These are phyloP conservation scores for Mycena rebaudengoi DNA, from an alignment of 768 basidiomycete genomes.

Conservation along the genomic window DNA sequence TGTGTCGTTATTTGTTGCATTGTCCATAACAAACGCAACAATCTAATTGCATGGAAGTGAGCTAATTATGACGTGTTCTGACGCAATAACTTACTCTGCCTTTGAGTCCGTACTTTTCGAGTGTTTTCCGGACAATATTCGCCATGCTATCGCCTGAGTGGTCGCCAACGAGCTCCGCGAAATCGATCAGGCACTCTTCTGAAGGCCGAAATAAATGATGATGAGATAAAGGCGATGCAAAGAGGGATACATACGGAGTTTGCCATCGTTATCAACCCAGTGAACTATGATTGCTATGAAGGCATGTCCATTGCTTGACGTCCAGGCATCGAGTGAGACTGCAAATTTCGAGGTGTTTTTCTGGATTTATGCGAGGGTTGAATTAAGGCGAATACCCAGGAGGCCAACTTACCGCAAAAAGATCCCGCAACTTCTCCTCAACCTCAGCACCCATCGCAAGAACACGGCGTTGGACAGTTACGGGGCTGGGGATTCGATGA, in stretches of 20 bases:
- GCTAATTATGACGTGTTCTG: neutral
- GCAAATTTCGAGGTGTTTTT: neutral
- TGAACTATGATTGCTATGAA: neutral
- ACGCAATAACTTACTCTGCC: constrained; percentile 22
- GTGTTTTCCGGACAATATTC: constrained; percentile 38
- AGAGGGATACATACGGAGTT: neutral
- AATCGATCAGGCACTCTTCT: constrained; percentile 49
- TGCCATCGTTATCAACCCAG: neutral
- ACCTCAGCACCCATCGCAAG: no score
- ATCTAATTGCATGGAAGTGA: constrained; percentile 28
- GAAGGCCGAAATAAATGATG: neutral
- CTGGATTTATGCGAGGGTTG: no score
- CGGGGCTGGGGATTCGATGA: no score
- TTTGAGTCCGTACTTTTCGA: constrained; percentile 36
- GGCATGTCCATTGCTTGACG: neutral
- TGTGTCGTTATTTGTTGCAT: constrained; percentile 48
- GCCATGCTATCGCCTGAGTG: constrained; percentile 48
- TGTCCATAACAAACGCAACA: constrained; percentile 43
- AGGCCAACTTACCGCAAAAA: no score
- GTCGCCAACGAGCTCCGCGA: constrained; percentile 42
- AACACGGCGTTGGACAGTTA: no score
- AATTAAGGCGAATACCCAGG: no score
- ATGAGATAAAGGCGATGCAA: neutral
- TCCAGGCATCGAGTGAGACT: constrained; percentile 1
- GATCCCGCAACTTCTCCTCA: no score